Evolutionary conservation across 202 grass and related monocot genomes (phyloP).

Genomic region (Schoenoplectus triqueter): DNA sequence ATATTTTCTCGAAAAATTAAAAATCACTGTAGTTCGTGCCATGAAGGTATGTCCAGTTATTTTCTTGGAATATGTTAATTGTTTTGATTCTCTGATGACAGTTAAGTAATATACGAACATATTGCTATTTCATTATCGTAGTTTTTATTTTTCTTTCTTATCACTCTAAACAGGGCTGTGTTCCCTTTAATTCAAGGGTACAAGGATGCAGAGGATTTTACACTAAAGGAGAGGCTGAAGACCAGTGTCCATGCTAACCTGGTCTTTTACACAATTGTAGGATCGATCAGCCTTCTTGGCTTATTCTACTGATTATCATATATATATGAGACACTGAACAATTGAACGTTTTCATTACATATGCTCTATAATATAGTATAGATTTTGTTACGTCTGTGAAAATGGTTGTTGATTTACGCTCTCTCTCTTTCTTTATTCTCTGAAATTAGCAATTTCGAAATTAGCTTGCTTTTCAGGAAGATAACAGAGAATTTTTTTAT

Average conservation of each 20-base stretch:
- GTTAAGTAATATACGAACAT: slow-evolving; percentile 25
- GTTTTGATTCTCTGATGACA: not conserved
- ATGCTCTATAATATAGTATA: no score
- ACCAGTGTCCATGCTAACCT: slow-evolving; percentile 95
- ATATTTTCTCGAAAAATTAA: no score
- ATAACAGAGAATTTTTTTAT: no score
- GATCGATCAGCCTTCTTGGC: slow-evolving; percentile 92
- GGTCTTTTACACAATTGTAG: slow-evolving; percentile 93
- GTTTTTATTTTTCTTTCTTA: slow-evolving; percentile 26
- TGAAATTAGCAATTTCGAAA: no score
- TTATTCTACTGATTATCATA: slow-evolving; percentile 90
- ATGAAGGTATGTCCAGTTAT: slow-evolving; percentile 56
- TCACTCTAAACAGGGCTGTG: slow-evolving; percentile 84
- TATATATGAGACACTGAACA: no score
- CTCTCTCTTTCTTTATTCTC: no score
- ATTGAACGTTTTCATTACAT: no score
- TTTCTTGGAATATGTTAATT: slow-evolving; percentile 33
- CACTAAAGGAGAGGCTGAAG: slow-evolving; percentile 94
- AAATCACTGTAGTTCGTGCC: not conserved
- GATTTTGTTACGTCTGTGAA: no score
- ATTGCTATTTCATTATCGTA: slow-evolving; percentile 25
- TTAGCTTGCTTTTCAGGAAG: no score
- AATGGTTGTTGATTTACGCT: no score
- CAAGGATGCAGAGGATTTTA: slow-evolving; percentile 97
- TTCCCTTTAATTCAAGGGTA: slow-evolving; percentile 98